Percentiles rank a stretch among this genome's conserved stretches.
phyloP scores from a whole-genome alignment of 257 asterid genomes.

The Nicotiana benthamiana region DNA sequence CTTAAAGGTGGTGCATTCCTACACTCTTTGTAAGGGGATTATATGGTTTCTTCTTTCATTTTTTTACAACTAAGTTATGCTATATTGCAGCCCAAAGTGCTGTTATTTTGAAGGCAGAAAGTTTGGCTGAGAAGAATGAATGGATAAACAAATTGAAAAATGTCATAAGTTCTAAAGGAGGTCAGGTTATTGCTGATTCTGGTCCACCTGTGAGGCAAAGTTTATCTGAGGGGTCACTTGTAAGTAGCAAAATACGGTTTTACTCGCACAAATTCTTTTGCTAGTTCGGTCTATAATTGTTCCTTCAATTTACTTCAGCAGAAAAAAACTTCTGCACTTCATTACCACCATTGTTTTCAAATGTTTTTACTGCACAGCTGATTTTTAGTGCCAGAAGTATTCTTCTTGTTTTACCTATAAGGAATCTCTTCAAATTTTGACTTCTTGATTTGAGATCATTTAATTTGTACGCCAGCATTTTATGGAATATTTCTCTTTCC shows the following conservation, averaged over 20 bases:
- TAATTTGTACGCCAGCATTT: neutral
- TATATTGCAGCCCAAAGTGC: slow-evolving; percentile 25
- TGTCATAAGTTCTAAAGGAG: slow-evolving; percentile 63
- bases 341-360: neutral
- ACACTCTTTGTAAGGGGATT: neutral
- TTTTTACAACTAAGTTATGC: neutral
- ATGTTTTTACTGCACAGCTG: neutral
- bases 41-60: neutral
- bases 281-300: neutral
- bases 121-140: slow-evolving; percentile 20
- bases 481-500: neutral
- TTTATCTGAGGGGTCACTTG: slow-evolving; percentile 83
- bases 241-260: slow-evolving; percentile 27
- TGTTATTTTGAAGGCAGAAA: slow-evolving; percentile 29
- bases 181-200: slow-evolving; percentile 72
- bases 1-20: slow-evolving; percentile 50
- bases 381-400: neutral
- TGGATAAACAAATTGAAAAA: slow-evolving; percentile 24
- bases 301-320: neutral
- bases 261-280: neutral
- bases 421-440: neutral
- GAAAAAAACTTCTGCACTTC: neutral
- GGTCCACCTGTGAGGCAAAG: slow-evolving; percentile 58
- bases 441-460: neutral
- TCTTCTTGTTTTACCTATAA: neutral